Percentiles rank a stretch among this genome's conserved stretches.
phyloP scores from a whole-genome alignment of 805 yeast genomes.

The Pichia californica region DNA sequence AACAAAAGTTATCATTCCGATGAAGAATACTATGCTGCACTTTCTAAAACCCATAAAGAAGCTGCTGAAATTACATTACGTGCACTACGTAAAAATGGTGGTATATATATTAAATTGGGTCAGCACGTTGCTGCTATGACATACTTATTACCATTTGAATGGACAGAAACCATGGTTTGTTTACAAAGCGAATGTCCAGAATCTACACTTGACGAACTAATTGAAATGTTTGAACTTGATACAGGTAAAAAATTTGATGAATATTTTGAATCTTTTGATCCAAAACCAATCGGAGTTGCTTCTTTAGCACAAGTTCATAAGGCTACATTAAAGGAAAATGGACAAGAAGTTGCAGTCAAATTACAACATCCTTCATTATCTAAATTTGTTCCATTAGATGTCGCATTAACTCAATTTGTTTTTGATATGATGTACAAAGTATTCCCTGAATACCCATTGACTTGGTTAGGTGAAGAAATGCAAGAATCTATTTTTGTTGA shows the following conservation, averaged over 20 bases:
- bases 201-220: conserved; percentile 64
- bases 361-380: conserved; percentile 86
- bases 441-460: conserved; percentile 89
- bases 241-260: conserved; percentile 56
- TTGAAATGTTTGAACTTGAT: conserved; percentile 61
- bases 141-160: conserved; percentile 81
- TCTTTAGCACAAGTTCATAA: conserved; percentile 93
- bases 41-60: conserved; percentile 59
- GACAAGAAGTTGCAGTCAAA: conserved; percentile 79
- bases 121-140: conserved; percentile 93
- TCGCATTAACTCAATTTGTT: conserved; percentile 67
- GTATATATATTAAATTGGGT: conserved; percentile 88
- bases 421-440: conserved; percentile 66
- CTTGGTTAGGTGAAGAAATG: conserved; percentile 94
- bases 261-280: conserved; percentile 58
- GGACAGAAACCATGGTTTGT: conserved; percentile 94
- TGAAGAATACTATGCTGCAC: conserved; percentile 44
- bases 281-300: conserved; percentile 86
- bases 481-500: conserved; percentile 85
- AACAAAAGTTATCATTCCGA: conserved; percentile 32
- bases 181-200: conserved; percentile 86
- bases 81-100: conserved; percentile 84
- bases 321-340: conserved; percentile 53
- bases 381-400: conserved; percentile 87
- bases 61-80: conserved; percentile 75